A percentile compares a stretch with the other conserved stretches of the same genome.
These are phyloP conservation scores for Penicillium simplicissimum DNA, from an alignment of 495 filamentous ascomycete genomes.

Conservation along the genomic window DNA sequence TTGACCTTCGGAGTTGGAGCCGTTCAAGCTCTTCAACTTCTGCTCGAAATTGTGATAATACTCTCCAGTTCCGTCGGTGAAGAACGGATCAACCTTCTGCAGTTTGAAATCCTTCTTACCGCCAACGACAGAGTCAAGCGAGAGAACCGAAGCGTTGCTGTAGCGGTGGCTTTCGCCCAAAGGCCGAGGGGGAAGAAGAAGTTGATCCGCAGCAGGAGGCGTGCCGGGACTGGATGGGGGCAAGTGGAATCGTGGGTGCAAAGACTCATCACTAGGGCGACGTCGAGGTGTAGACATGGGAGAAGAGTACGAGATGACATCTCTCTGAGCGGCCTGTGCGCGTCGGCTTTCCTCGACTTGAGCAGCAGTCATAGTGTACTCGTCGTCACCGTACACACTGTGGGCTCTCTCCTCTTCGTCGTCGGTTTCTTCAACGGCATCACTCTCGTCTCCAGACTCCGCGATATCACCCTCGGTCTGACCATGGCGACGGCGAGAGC, in stretches of 20 bases:
- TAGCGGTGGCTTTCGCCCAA: slow-evolving; percentile 37
- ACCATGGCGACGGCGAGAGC: slow-evolving; percentile 34
- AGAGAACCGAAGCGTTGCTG: slow-evolving; percentile 51
- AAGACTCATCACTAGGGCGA: slow-evolving; percentile 35
- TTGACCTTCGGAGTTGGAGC: slow-evolving; percentile 55
- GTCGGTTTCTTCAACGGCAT: slow-evolving; percentile 41
- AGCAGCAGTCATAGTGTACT: slow-evolving; percentile 45
- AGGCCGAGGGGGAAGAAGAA: slow-evolving; percentile 32
- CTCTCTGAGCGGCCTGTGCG: slow-evolving; percentile 27
- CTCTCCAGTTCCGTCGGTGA: slow-evolving; percentile 64
- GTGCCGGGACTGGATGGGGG: slow-evolving; percentile 30
- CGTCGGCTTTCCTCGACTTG: slow-evolving; percentile 42
- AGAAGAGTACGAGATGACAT: slow-evolving; percentile 3
- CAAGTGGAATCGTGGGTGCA: slow-evolving; percentile 21
- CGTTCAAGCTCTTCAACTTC: slow-evolving; percentile 57
- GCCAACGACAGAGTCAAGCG: slow-evolving; percentile 57
- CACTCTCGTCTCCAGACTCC: slow-evolving; percentile 14
- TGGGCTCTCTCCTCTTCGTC: slow-evolving; percentile 44
- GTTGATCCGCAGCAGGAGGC: slow-evolving; percentile 39
- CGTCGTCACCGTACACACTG: slow-evolving; percentile 45
- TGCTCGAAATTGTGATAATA: slow-evolving; percentile 61
- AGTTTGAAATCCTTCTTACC: slow-evolving; percentile 63
- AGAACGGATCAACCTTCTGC: slow-evolving; percentile 72
- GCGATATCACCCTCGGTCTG: slow-evolving; percentile 26
- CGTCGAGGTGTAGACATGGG: slow-evolving; percentile 13